Conservation (phyloP, 257 asterid genomes). For the Euphrasia confusa region DNA sequence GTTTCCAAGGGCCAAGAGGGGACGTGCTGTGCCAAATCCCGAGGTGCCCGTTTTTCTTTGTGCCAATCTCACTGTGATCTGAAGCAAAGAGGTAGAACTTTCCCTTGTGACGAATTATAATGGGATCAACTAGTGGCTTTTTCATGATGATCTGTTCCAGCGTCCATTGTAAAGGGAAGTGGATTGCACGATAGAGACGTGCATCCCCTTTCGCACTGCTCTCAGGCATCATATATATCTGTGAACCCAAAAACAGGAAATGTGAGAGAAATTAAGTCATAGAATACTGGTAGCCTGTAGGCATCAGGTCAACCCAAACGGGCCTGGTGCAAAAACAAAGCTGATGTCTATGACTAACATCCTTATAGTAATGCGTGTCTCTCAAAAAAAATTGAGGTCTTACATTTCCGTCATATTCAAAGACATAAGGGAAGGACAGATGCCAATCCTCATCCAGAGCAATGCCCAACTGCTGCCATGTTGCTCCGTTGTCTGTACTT, state of each 20-base stretch:
- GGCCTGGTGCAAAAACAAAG: too few relatives aligned
- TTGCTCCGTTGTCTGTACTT: constrained; percentile 78
- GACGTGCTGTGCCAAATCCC: constrained; percentile 83
- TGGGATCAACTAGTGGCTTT: constrained; percentile 77
- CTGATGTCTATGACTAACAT: background rate
- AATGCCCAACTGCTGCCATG: constrained; percentile 88
- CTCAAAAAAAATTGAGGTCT: constrained; percentile 25
- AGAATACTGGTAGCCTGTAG: too few relatives aligned
- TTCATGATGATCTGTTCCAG: constrained; percentile 57
- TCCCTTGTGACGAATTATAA: constrained; percentile 60
- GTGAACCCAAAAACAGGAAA: constrained; percentile 4
- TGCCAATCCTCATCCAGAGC: constrained; percentile 97
- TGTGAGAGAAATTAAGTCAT: too few relatives aligned
- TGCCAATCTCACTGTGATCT: constrained; percentile 74
- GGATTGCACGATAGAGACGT: constrained; percentile 78
- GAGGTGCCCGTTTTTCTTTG: constrained; percentile 73
- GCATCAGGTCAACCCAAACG: too few relatives aligned
- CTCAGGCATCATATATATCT: constrained; percentile 98
- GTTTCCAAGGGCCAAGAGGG: constrained; percentile 85
- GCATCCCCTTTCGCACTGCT: constrained; percentile 83
- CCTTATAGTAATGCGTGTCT: background rate
- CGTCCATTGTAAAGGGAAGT: constrained; percentile 85
- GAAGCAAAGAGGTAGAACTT: constrained; percentile 93
- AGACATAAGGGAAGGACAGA: constrained; percentile 89
- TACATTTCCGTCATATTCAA: constrained; percentile 78